Conservation (phyloP, 2,329 filamentous ascomycete genomes). For the Trichoderma aggressivum region DNA sequence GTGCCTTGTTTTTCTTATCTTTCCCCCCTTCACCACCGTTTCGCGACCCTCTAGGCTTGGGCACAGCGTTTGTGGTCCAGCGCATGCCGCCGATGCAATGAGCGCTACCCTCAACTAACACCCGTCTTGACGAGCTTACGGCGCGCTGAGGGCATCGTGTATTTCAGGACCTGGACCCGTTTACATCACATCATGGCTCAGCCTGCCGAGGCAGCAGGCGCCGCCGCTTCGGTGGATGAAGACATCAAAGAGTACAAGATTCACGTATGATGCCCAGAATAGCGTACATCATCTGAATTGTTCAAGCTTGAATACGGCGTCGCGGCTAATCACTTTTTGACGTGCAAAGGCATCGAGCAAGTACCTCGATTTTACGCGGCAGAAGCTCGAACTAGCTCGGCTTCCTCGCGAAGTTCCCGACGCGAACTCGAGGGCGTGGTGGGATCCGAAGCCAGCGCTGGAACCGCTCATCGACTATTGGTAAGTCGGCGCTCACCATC, state of each 20-base stretch:
- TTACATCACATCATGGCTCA: slow-evolving; percentile 18
- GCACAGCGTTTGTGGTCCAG: not conserved
- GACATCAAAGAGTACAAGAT: slow-evolving; percentile 55
- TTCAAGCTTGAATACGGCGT: not conserved
- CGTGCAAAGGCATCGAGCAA: slow-evolving; percentile 56
- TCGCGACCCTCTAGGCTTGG: not conserved
- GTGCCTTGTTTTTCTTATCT: not conserved
- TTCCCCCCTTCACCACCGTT: not conserved
- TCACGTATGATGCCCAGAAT: slow-evolving; percentile 43
- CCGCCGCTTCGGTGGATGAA: slow-evolving; percentile 29
- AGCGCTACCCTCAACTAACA: not conserved
- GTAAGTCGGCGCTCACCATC: slow-evolving; percentile 34
- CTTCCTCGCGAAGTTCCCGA: slow-evolving; percentile 57
- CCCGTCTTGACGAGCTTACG: not conserved
- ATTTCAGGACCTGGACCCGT: not conserved
- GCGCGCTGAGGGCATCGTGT: not conserved
- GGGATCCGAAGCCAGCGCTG: slow-evolving; percentile 58
- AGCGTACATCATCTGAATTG: slow-evolving; percentile 27
- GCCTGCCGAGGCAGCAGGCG: slow-evolving; percentile 25
- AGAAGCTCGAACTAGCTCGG: slow-evolving; percentile 64
- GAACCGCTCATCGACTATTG: slow-evolving; percentile 66
- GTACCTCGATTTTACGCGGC: slow-evolving; percentile 63
- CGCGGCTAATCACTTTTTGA: not conserved
- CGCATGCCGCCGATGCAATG: not conserved
- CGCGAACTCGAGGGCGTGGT: slow-evolving; percentile 50